phyloP scores from a whole-genome alignment of 2,329 filamentous ascomycete species.

The Colletotrichum echinochloae region DNA sequence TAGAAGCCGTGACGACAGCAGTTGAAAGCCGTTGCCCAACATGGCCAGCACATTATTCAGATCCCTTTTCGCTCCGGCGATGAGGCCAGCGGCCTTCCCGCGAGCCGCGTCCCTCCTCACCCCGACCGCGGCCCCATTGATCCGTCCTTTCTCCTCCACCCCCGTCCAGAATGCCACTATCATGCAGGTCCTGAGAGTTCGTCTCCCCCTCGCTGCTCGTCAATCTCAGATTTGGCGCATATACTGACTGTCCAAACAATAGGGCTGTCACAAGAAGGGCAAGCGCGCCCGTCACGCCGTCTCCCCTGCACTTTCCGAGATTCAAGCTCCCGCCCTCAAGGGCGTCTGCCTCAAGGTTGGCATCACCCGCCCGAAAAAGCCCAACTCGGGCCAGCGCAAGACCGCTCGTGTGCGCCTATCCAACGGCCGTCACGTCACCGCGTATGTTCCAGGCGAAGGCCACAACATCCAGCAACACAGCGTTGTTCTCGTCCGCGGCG shows the following conservation, averaged over 20 bases:
- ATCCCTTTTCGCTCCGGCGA: conserved; percentile 48
- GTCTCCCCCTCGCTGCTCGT: conserved; percentile 39
- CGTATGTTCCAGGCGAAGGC: conserved; percentile 96
- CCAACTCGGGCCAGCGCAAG: conserved; percentile 97
- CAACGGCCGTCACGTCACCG: conserved; percentile 87
- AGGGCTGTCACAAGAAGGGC: conserved; percentile 78
- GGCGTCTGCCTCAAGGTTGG: conserved; percentile 96
- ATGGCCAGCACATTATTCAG: conserved; percentile 53
- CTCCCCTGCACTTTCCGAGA: conserved; percentile 82
- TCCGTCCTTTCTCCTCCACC: conserved; percentile 69
- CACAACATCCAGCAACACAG: conserved; percentile 99
- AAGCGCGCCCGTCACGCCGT: conserved; percentile 87
- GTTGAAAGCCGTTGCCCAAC: conserved; percentile 21
- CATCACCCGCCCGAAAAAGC: conserved; percentile 96
- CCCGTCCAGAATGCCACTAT: conserved; percentile 71
- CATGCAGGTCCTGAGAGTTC: conserved; percentile 76
- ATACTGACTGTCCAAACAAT: conserved; percentile 23
- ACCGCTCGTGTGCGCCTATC: conserved; percentile 91
- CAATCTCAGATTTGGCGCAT: neutral
- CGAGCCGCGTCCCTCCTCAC: conserved; percentile 38
- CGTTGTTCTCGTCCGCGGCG: conserved; percentile 94
- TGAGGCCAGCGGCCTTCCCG: conserved; percentile 43
- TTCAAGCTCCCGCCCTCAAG: conserved; percentile 84
- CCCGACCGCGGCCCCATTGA: conserved; percentile 39
- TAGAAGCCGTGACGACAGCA: conserved; percentile 17